A percentile compares a stretch with the other conserved stretches of the same genome.
Evolutionary conservation across 2,329 filamentous ascomycete genomes (phyloP).

Genomic region (Colletotrichum sp.): DNA sequence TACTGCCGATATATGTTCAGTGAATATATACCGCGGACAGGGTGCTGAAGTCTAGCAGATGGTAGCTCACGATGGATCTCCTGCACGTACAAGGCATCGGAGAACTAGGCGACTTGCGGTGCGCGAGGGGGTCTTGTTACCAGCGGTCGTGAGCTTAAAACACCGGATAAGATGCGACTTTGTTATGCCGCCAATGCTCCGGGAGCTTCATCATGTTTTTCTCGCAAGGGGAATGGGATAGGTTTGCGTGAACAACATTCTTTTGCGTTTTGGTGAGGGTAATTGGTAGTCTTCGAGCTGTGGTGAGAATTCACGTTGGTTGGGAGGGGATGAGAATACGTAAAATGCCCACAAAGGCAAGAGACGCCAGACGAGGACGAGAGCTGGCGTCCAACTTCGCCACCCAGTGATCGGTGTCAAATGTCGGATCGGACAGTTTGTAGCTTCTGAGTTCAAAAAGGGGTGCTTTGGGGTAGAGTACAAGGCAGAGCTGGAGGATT

Average conservation of each 20-base stretch:
- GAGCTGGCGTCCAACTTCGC: background rate
- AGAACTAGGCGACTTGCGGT: background rate
- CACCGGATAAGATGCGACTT: rapidly evolving
- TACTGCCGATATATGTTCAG: background rate
- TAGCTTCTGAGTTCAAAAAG: background rate
- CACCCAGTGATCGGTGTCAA: background rate
- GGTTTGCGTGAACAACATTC: no score
- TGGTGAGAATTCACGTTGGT: background rate
- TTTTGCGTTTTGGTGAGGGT: background rate
- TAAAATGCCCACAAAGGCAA: background rate
- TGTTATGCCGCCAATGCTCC: no score
- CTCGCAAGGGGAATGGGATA: no score
- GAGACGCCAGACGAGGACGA: background rate
- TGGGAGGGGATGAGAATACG: background rate
- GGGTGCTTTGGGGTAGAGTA: background rate
- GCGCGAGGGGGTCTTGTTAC: background rate
- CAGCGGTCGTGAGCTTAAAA: background rate
- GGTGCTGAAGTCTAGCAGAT: background rate
- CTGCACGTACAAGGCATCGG: background rate
- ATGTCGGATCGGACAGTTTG: background rate
- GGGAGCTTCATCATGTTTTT: no score
- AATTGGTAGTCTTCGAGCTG: background rate
- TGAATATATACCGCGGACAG: background rate
- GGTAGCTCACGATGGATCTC: background rate
- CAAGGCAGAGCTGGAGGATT: background rate